Evolutionary conservation across 768 basidiomycete species (phyloP), one percentile per base, ranked within the genome.

Genomic region (Atractiella rhizophila): DNA sequence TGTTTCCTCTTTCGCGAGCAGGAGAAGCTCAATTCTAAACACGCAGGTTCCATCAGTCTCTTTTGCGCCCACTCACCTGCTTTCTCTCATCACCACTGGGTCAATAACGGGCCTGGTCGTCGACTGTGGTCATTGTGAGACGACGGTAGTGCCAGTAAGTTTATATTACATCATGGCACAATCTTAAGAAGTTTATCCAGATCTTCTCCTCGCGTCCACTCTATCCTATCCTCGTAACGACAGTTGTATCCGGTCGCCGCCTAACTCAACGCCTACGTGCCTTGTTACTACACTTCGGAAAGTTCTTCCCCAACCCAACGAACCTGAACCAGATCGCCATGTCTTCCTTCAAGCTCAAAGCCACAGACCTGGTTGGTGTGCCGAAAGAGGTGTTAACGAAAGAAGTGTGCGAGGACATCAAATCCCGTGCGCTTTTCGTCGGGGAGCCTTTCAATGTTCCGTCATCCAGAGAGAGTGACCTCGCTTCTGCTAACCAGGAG

Each of bases 31-130:
- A 35, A 19, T 21, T 21, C 4, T 11, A 24, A 27, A 6, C 26
- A 13, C 12, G 9, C 55, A 91, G 83, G 77, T 91, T 23, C 88
- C 85, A 6, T 83, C 81, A 6, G 67, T 98, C 48, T 88, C 83
- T 2, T 98, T 96, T 59, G 76, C 79, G 1, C 75, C 80, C 13
- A 76, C 80, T 42, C 81, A 81, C 51, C 61, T 96, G 0, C 68
- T 94, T 15, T 70, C 83, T 4, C 63, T 96, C 12, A 65, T 91
- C 45, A 73, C 83, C 2, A 71, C 73, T 6, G 91, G 91, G 10
- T 66, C 80, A 44, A 76, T 85, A 49, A 86, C 85, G 2, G 91
- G 88, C 5, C 68, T 98, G 12, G 88, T 96, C 1, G 62, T 96
- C 2, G 91, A 98, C 54, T 75, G 74, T 48, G 91, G 91, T 1